Conservation (phyloP, 345 rosid genomes). For the Turritis glabra region DNA sequence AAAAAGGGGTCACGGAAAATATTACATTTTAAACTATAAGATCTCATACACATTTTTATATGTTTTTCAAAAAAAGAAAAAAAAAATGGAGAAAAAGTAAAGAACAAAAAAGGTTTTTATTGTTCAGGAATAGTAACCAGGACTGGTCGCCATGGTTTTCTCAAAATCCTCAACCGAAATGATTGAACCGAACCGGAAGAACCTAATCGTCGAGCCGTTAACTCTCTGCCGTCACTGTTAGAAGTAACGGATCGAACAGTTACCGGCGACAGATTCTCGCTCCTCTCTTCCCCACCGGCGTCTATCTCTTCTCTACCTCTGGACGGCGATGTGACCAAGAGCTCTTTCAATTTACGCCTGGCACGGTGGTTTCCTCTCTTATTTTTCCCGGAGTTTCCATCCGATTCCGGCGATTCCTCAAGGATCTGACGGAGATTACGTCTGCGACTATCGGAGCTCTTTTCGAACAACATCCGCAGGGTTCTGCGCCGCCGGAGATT, state of each 20-base stretch:
- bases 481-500: slow-evolving; percentile 40
- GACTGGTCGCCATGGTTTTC: slow-evolving; percentile 41
- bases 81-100: background rate
- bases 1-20: background rate
- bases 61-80: background rate
- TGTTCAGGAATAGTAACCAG: slow-evolving; percentile 40
- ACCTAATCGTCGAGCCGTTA: slow-evolving; percentile 22
- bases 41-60: background rate
- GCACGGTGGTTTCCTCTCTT: slow-evolving; percentile 32
- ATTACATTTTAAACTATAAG: background rate
- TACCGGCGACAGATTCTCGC: background rate
- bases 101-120: background rate
- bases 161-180: slow-evolving; percentile 37
- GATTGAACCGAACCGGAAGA: slow-evolving; percentile 29
- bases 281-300: slow-evolving; percentile 15
- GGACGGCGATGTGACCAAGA: slow-evolving; percentile 34
- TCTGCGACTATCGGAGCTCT: slow-evolving; percentile 31
- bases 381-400: slow-evolving; percentile 27
- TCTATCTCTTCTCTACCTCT: slow-evolving; percentile 1
- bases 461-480: slow-evolving; percentile 36
- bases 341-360: slow-evolving; percentile 30
- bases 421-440: slow-evolving; percentile 39
- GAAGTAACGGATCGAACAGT: background rate
- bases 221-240: slow-evolving; percentile 30
- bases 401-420: slow-evolving; percentile 33